These are phyloP conservation scores for Mucor racemosus DNA, from an alignment of 371 early-diverging fungal species.

Conservation along the genomic window DNA sequence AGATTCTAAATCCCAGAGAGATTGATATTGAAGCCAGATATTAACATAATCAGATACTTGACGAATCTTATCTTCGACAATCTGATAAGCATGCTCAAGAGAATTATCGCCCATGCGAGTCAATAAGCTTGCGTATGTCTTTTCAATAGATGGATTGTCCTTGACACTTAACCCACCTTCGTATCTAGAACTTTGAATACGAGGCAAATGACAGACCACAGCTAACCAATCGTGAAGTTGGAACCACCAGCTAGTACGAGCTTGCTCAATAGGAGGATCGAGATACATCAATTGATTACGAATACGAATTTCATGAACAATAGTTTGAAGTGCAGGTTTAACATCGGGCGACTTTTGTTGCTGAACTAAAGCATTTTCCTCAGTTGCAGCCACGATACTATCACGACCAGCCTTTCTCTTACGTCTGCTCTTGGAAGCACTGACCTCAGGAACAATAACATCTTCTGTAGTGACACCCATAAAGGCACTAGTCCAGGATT, in stretches of 20 bases:
- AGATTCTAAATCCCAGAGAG: conserved; percentile 95
- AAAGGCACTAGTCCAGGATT: conserved; percentile 78
- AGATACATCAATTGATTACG: conserved; percentile 95
- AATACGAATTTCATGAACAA: conserved; percentile 86
- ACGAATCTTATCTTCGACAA: conserved; percentile 80
- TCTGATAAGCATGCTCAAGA: conserved; percentile 79
- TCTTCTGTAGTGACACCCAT: conserved; percentile 62
- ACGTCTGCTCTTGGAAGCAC: conserved; percentile 54
- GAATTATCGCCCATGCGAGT: conserved; percentile 75
- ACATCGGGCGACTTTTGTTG: conserved; percentile 57
- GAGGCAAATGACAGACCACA: conserved; percentile 74
- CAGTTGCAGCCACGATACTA: conserved; percentile 25
- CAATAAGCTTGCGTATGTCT: conserved; percentile 76
- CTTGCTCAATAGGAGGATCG: conserved; percentile 95
- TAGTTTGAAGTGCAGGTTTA: conserved; percentile 65
- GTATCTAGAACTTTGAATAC: conserved; percentile 91
- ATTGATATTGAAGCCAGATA: conserved; percentile 97
- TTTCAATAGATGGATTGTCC: conserved; percentile 57
- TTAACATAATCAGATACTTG: conserved; percentile 87
- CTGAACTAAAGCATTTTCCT: conserved; percentile 42
- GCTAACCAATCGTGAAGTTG: conserved; percentile 95
- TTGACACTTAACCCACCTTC: conserved; percentile 77
- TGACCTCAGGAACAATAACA: conserved; percentile 43
- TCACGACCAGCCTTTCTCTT: conserved; percentile 63
- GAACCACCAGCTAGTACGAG: conserved; percentile 86